phyloP scores from a whole-genome alignment of 2,329 filamentous ascomycete genomes.

The Chaetomium globosum region DNA sequence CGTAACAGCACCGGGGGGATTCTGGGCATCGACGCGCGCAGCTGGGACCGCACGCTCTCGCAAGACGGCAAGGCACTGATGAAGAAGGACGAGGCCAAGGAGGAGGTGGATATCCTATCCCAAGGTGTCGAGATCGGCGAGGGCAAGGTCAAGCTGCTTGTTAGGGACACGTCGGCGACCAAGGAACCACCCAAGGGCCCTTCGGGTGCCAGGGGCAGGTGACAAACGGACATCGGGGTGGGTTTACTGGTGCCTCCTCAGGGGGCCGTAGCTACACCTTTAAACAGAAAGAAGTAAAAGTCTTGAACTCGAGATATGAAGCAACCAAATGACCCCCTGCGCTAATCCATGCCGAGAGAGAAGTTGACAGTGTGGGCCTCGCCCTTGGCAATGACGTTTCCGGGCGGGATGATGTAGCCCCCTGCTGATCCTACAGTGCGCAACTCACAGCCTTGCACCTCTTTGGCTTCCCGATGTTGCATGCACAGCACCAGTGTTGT shows the following conservation, averaged over 20 bases:
- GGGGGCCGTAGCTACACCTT: conserved; percentile 7
- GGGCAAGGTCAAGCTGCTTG: conserved; percentile 66
- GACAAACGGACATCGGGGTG: conserved; percentile 28
- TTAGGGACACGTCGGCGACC: conserved; percentile 51
- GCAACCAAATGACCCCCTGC: not conserved
- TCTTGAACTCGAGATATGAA: conserved; percentile 2
- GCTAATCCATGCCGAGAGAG: not conserved
- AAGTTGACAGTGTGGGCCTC: not conserved
- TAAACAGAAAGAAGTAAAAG: conserved; percentile 13
- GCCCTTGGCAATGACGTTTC: conserved; percentile 17
- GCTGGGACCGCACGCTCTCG: conserved; percentile 64
- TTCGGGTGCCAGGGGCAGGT: conserved; percentile 51
- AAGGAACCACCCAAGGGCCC: conserved; percentile 59
- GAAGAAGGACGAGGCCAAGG: conserved; percentile 46
- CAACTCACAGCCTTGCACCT: not conserved
- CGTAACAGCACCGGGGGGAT: conserved; percentile 79
- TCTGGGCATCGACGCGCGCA: conserved; percentile 67
- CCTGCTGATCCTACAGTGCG: conserved; percentile 15
- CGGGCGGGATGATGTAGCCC: not conserved
- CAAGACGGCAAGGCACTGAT: conserved; percentile 49
- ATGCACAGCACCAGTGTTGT: not conserved
- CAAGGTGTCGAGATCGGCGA: conserved; percentile 70
- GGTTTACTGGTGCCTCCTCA: not conserved
- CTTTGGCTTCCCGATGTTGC: not conserved
- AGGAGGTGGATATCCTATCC: conserved; percentile 60